Evolutionary conservation across 2,329 filamentous ascomycete genomes (phyloP).

Genomic region (Lomentospora prolificans): DNA sequence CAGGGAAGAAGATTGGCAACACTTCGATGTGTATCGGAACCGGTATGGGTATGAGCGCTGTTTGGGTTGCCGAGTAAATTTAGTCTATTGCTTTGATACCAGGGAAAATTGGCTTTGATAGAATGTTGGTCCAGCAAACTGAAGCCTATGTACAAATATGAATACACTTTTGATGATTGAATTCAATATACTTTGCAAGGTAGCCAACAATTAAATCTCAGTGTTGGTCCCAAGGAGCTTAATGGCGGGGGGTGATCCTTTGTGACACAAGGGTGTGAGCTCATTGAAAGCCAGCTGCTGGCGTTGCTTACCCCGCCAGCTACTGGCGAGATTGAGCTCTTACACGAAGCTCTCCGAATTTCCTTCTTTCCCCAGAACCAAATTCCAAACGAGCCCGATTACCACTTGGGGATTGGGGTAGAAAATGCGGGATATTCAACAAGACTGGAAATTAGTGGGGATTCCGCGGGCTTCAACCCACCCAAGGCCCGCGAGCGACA

Average conservation of each 20-base stretch:
- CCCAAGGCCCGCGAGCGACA: background rate
- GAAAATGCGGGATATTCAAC: no score
- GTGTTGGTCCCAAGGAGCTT: background rate
- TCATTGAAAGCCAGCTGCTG: no score
- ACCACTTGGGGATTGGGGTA: no score
- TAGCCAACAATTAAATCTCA: background rate
- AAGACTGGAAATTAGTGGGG: no score
- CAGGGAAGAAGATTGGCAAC: conserved; percentile 74
- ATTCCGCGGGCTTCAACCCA: background rate
- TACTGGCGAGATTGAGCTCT: no score
- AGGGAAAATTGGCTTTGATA: background rate
- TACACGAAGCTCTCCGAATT: no score
- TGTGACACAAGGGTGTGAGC: no score
- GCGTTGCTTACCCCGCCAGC: no score
- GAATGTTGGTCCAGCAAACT: background rate
- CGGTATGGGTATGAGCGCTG: conserved; percentile 94
- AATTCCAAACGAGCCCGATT: no score
- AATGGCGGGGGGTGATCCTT: no score
- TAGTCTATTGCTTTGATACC: background rate
- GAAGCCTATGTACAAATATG: background rate
- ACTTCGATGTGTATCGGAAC: conserved; percentile 97
- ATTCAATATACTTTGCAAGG: background rate
- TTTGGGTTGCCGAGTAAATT: conserved; percentile 83
- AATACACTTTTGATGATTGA: background rate
- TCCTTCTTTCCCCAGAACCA: no score